Evolutionary conservation across 192 early-diverging fungal species (phyloP), one percentile per base, ranked within the genome.

Genomic region (Rhizoclosmatium sp.): DNA sequence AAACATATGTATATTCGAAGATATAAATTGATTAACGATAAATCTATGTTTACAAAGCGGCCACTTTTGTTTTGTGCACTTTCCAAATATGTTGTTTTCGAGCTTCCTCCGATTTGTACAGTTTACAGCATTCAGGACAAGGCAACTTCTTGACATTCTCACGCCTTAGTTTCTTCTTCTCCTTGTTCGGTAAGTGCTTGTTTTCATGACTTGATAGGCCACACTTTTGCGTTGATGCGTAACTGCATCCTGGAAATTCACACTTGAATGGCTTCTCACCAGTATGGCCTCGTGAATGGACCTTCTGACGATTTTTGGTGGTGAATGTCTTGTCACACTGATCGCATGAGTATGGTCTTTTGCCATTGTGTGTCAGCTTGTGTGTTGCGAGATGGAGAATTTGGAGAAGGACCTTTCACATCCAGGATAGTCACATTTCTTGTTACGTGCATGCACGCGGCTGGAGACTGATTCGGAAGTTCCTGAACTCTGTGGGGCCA

Each of bases 201-300:
- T 61, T 46, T 3, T 4, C 10, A 64, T 75, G 72, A 14, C 9
- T 14, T 16, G 16, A 21, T 14, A 75, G 39, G 19, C n/a, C 47
- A 56, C 72, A 42, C 5, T 42, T 62, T 62, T 75, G 72, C 40
- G 16, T 23, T n/a, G 45, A 12, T 4, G 21, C 14, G 59, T 64
- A 64, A 16, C 1, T 46, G 45, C 72, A 75, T 40, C 72, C 72
- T 14, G 56, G 42, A 21, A 2, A 10, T 5, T 42, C n/a, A 39
- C 72, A 75, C 23, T n/a, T 3, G 72, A 42, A 75, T 2, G 72
- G 72, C 61, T 21, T 45, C 21, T 75, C 59, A 31, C 58, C 47
- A 1, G 72, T 61, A 47, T 75, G 72, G 14, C 4, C 2, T 2
- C 59, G 5, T 16, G 42, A 46, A 41, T 59, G 72, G 12, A 62